Evolutionary conservation across 805 yeast genomes (phyloP).

Genomic region (Metschnikowia lochheadii): DNA sequence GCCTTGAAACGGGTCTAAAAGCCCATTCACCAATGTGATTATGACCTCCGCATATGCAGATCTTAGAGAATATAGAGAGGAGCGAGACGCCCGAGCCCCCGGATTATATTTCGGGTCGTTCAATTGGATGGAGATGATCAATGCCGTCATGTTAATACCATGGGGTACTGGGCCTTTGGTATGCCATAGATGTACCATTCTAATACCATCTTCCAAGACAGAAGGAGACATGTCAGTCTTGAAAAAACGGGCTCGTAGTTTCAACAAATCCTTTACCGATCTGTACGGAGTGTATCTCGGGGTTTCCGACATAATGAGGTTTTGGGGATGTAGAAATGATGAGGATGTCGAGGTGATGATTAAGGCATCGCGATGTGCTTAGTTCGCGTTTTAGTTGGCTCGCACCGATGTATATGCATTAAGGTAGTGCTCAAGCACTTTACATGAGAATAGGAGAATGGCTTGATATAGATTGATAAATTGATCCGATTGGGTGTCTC

Average conservation of each 20-base stretch:
- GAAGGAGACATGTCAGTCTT: neutral
- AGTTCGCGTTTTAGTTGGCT: neutral
- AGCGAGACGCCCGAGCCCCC: neutral
- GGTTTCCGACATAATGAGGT: neutral
- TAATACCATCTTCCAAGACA: slow-evolving; percentile 7
- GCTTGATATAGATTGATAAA: neutral
- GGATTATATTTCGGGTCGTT: slow-evolving; percentile 30
- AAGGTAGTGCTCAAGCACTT: neutral
- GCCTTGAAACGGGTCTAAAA: slow-evolving; percentile 82
- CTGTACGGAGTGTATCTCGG: slow-evolving; percentile 11
- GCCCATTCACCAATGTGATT: slow-evolving; percentile 85
- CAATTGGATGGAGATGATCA: slow-evolving; percentile 48
- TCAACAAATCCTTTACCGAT: slow-evolving; percentile 8
- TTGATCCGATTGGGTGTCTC: neutral
- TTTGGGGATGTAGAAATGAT: neutral
- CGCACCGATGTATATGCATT: neutral
- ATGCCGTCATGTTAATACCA: slow-evolving; percentile 62
- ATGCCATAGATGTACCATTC: slow-evolving; percentile 45
- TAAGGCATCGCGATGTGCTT: neutral
- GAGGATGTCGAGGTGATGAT: neutral
- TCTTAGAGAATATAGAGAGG: slow-evolving; percentile 21
- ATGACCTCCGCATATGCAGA: slow-evolving; percentile 68
- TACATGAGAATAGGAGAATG: neutral
- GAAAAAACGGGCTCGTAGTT: slow-evolving; percentile 9
- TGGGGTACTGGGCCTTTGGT: slow-evolving; percentile 69